A percentile compares a stretch with the other conserved stretches of the same genome.
These are phyloP conservation scores for Austroboletus eburneus DNA, from an alignment of 768 basidiomycete species.

Conservation along the genomic window DNA sequence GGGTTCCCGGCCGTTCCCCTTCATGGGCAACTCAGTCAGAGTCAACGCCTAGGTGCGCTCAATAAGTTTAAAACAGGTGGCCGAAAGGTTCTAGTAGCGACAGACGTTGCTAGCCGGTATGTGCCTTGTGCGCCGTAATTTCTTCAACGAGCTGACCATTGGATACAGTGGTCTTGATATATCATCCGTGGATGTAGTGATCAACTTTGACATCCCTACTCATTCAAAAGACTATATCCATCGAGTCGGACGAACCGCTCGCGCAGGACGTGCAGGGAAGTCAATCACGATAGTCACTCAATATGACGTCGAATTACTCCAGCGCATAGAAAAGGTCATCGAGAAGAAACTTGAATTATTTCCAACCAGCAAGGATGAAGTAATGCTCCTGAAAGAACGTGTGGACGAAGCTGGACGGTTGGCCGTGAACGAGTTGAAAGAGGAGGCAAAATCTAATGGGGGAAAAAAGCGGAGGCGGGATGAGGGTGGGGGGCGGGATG, in stretches of 20 bases:
- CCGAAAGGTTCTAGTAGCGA: slow-evolving; percentile 89
- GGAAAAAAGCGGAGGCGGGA: slow-evolving; percentile 48
- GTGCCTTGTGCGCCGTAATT: slow-evolving; percentile 20
- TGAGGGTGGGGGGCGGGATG: slow-evolving; percentile 55
- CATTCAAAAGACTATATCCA: slow-evolving; percentile 99
- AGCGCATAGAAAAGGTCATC: slow-evolving; percentile 89
- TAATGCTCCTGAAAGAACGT: slow-evolving; percentile 80
- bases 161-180: slow-evolving; percentile 82
- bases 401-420: slow-evolving; percentile 81
- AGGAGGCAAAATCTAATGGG: slow-evolving; percentile 53
- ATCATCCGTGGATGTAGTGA: slow-evolving; percentile 91
- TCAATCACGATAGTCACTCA: slow-evolving; percentile 97
- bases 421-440: slow-evolving; percentile 80
- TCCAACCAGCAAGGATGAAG: slow-evolving; percentile 83
- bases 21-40: slow-evolving; percentile 93
- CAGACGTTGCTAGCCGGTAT: slow-evolving; percentile 91
- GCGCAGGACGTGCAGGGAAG: slow-evolving; percentile 96
- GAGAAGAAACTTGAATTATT: slow-evolving; percentile 91
- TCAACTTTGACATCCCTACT: slow-evolving; percentile 97
- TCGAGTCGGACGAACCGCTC: slow-evolving; percentile 94
- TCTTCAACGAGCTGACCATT: slow-evolving; percentile 4
- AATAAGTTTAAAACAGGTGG: slow-evolving; percentile 95
- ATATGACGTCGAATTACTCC: slow-evolving; percentile 95
- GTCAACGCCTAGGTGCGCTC: slow-evolving; percentile 86
- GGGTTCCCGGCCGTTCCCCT: slow-evolving; percentile 95